Percentiles rank a stretch among this genome's conserved stretches.
Conservation (phyloP, 1,284 basidiomycete genomes). For the Farysia itapuensis region DNA sequence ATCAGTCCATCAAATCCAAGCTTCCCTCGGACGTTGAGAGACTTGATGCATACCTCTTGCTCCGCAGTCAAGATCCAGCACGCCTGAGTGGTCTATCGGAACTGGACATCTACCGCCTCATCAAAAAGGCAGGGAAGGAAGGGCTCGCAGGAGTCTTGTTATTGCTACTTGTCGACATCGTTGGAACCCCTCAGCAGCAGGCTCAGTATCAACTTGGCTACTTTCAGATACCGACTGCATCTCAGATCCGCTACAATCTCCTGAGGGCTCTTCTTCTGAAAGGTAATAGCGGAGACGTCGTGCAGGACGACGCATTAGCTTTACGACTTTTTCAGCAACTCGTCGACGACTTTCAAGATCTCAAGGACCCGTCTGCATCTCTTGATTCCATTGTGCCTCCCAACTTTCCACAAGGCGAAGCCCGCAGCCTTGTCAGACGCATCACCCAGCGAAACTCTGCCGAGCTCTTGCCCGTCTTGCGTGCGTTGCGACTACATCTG, state of each 20-base stretch:
- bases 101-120: conserved; percentile 11
- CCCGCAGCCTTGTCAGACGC: conserved; percentile 14
- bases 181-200: conserved; percentile 8
- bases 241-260: conserved; percentile 18
- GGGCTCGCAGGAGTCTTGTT: conserved; percentile 14
- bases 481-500: conserved; percentile 16
- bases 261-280: conserved; percentile 14
- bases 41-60: conserved; percentile 23
- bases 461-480: conserved; percentile 17
- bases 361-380: not conserved
- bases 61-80: conserved; percentile 14
- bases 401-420: conserved; percentile 23
- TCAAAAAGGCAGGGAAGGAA: conserved; percentile 4
- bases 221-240: conserved; percentile 22
- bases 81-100: conserved; percentile 11
- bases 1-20: conserved; percentile 3
- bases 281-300: conserved; percentile 7
- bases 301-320: conserved; percentile 13
- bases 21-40: conserved; percentile 6
- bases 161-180: conserved; percentile 18
- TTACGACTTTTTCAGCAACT: conserved; percentile 24
- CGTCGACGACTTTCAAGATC: conserved; percentile 7
- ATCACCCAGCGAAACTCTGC: conserved; percentile 5
- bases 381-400: conserved; percentile 1
- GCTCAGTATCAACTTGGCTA: conserved; percentile 8